Base-by-base conservation (phyloP, 1,139 yeast genomes). In the Taiozyma onychis region DNA sequence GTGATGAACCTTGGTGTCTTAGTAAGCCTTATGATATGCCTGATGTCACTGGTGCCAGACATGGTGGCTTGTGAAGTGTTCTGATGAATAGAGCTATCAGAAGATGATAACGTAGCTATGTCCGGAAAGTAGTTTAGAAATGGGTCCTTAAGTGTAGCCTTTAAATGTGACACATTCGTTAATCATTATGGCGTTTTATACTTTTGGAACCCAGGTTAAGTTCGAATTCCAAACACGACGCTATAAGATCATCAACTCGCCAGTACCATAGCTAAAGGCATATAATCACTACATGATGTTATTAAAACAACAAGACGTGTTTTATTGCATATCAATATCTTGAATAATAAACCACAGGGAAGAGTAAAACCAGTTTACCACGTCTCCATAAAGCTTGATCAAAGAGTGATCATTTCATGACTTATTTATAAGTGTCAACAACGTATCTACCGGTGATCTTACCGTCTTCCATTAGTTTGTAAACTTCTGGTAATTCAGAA, bases 391-490 rank as follows among this genome's bases (percentile, higher is more conserved):
- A 24, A 24, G 26, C 26, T 24, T 24, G 26, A 24, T 24, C 26
- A 18, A 18, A 18, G 18, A 18, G 18, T 24, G 26, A 24, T 24
- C 26, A 24, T 18, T 18, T 18, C 18, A 14, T 30, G 35, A 32
- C 35, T 53, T 44, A 58, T 41, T 57, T 58, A n/a, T 51, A 43
- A 18, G 62, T 59, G 48, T 59, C 62, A 51, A 59, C 60, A 44
- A 59, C 63, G 63, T 81, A 80, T 70, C 93, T 79, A 59, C 93
- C 93, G 57, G 80, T 77, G 62, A 85, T 78, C 72, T 81, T 78
- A 61, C 89, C 89, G 66, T 78, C 73, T 67, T 78, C 83, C 91
- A 85, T 84, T 67, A 74, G 72, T 58, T 80, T 77, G 71, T 78
- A 85, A 56, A 84, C 81, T 50, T 69, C 65, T 49, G 81, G 77